These are phyloP conservation scores for Sanghuangporus weigelae DNA, from an alignment of 1,284 basidiomycete species.

Conservation along the genomic window DNA sequence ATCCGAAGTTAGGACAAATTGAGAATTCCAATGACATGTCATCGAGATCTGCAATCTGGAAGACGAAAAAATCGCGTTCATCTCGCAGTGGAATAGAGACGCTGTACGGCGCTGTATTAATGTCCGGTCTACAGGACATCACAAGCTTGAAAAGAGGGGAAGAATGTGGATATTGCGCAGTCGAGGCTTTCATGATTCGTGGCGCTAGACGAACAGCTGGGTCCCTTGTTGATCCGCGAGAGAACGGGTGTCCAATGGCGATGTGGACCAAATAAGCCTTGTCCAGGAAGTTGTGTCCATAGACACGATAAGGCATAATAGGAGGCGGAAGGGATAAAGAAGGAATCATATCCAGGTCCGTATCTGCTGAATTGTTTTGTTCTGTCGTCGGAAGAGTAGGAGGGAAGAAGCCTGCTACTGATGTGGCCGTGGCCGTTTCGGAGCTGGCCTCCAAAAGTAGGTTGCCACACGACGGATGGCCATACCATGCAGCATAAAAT, in stretches of 20 bases:
- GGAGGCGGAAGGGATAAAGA: slow-evolving; percentile 93
- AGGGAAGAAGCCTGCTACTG: slow-evolving; percentile 25
- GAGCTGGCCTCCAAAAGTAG: slow-evolving; percentile 56
- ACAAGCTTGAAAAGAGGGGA: slow-evolving; percentile 90
- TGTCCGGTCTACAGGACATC: slow-evolving; percentile 79
- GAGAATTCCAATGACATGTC: slow-evolving; percentile 88
- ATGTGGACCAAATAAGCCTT: slow-evolving; percentile 86
- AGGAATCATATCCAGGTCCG: slow-evolving; percentile 88
- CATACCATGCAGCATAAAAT: slow-evolving; percentile 98
- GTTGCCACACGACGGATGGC: slow-evolving; percentile 77
- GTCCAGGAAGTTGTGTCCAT: slow-evolving; percentile 90
- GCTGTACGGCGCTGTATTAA: slow-evolving; percentile 81
- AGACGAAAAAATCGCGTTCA: slow-evolving; percentile 80
- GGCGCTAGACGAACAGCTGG: slow-evolving; percentile 60
- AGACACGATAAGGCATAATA: slow-evolving; percentile 93
- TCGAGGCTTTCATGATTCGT: slow-evolving; percentile 58
- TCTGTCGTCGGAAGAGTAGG: slow-evolving; percentile 28
- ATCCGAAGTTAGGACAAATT: slow-evolving; percentile 97
- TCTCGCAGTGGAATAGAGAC: slow-evolving; percentile 83
- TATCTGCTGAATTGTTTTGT: slow-evolving; percentile 43
- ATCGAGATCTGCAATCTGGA: slow-evolving; percentile 78
- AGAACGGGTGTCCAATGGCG: slow-evolving; percentile 68
- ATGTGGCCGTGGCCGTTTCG: slow-evolving; percentile 21
- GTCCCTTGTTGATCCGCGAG: slow-evolving; percentile 25
- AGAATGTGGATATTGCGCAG: slow-evolving; percentile 60